These are phyloP conservation scores for Suillus spraguei DNA, from an alignment of 768 basidiomycete species.

Conservation along the genomic window DNA sequence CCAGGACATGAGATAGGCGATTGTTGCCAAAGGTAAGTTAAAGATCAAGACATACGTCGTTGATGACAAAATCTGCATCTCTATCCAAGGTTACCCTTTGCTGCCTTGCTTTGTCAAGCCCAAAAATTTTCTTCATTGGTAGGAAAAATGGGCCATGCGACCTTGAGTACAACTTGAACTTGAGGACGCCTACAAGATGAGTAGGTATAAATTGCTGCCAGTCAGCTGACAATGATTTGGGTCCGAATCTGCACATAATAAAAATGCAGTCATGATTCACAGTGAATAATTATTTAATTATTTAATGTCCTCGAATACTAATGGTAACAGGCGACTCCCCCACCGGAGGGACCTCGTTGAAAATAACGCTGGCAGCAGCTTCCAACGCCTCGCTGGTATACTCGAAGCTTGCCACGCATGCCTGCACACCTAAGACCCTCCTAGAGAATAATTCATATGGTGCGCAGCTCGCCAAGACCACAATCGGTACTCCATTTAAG, in stretches of 20 bases:
- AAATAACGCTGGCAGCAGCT: constrained; percentile 44
- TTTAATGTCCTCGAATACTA: not conserved
- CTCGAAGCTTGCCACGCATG: constrained; percentile 59
- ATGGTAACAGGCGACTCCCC: constrained; percentile 5
- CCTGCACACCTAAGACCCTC: constrained; percentile 25
- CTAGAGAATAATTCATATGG: constrained; percentile 58
- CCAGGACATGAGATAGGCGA: not conserved
- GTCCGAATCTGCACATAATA: no score
- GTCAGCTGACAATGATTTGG: no score
- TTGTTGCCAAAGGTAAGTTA: constrained; percentile 1
- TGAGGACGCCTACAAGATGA: no score
- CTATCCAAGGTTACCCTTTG: constrained; percentile 30
- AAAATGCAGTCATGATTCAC: no score
- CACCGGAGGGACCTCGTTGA: constrained; percentile 31
- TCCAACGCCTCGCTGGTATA: constrained; percentile 55
- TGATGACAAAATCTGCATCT: constrained; percentile 32
- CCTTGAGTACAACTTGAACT: no score
- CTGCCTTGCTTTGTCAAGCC: constrained; percentile 48
- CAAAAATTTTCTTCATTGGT: constrained; percentile 64
- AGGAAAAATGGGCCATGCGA: no score
- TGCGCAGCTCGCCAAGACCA: constrained; percentile 62
- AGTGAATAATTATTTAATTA: no score
- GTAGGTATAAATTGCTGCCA: no score
- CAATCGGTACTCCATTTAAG: constrained; percentile 33
- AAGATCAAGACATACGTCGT: constrained; percentile 27